Evolutionary conservation across 108 stramenopile genomes (phyloP), one percentile per base, ranked within the genome.

Genomic region (Chaetoceros tenuissimus): DNA sequence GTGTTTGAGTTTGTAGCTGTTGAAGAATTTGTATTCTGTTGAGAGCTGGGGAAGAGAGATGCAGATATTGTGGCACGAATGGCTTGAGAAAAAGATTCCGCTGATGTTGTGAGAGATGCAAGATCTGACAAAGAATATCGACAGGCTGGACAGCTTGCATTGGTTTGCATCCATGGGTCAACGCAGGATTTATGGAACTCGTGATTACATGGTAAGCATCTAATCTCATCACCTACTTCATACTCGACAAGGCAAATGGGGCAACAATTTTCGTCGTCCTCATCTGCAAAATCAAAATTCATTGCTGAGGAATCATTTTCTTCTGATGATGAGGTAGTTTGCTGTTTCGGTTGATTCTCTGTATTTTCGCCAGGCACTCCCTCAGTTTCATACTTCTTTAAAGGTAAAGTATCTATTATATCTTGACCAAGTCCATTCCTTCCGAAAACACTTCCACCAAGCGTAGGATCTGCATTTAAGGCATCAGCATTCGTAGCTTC

Each of bases 161-260:
- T 54, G 13, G n/a, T 34, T 29, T 27, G 48, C 50, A 3, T 52
- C 79, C 79, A 80, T 17, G 47, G 55, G 45, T 80, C 74, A 47
- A 81, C 70, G 48, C 80, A 81, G 22, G 50, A 46, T 29, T 34
- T 61, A 29, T 79, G 75, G 66, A 79, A 81, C n/a, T 48, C 53
- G 54, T 81, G 80, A 0, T 59, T 50, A 57, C 80, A 81, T 3
- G 78, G 72, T 28, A 81, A 55, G n/a, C 59, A 66, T 34, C 75
- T 69, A 31, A 81, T 48, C 48, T 71, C 62, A 26, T 77, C 74
- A 3, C 68, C 75, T 24, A 67, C 63, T 46, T 76, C 80, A 48
- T 79, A 81, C 18, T 81, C 80, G 2, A 69, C 67, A 7, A 83
- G 58, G 31, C 82, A 83, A 29, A 83, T 77, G 5, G 79, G 65